These are phyloP conservation scores for Meyerozyma smithsonii DNA, from an alignment of 1,139 yeast genomes.

Conservation along the genomic window DNA sequence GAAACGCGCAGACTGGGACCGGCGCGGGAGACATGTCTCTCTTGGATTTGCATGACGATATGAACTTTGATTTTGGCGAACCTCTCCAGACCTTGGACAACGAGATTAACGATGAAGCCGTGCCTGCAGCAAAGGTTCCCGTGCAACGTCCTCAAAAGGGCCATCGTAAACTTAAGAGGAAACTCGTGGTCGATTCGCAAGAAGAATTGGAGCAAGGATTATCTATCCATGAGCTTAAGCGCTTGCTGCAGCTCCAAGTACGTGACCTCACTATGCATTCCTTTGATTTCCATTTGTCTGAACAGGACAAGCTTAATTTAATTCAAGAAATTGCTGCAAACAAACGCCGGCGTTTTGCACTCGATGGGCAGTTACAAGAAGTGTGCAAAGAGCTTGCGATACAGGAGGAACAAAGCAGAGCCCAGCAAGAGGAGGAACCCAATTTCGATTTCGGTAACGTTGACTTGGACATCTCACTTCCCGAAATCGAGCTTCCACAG, in stretches of 20 bases:
- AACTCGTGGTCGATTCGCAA: slow-evolving; percentile 30
- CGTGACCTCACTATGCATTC: not conserved
- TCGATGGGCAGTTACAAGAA: slow-evolving; percentile 22
- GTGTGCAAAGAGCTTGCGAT: slow-evolving; percentile 27
- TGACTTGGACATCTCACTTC: slow-evolving; percentile 39
- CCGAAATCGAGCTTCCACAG: slow-evolving; percentile 22
- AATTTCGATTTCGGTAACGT: slow-evolving; percentile 20
- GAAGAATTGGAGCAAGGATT: slow-evolving; percentile 32
- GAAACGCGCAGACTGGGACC: slow-evolving; percentile 27
- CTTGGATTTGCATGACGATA: slow-evolving; percentile 11
- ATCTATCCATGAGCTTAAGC: slow-evolving; percentile 30
- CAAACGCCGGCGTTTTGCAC: slow-evolving; percentile 18
- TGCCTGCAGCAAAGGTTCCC: slow-evolving; percentile 14
- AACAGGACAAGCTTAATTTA: slow-evolving; percentile 30
- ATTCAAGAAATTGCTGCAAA: slow-evolving; percentile 30
- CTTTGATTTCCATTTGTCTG: slow-evolving; percentile 19
- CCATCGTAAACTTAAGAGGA: slow-evolving; percentile 26
- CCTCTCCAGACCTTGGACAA: slow-evolving; percentile 29
- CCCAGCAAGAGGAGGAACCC: slow-evolving; percentile 18
- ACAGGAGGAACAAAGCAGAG: slow-evolving; percentile 18
- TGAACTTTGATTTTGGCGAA: slow-evolving; percentile 13
- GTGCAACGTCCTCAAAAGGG: slow-evolving; percentile 14
- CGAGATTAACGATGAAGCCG: slow-evolving; percentile 13
- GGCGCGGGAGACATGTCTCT: slow-evolving; percentile 29
- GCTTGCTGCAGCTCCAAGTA: slow-evolving; percentile 19